phyloP scores from a whole-genome alignment of 2,329 filamentous ascomycete species.

The Helotiales sp. region DNA sequence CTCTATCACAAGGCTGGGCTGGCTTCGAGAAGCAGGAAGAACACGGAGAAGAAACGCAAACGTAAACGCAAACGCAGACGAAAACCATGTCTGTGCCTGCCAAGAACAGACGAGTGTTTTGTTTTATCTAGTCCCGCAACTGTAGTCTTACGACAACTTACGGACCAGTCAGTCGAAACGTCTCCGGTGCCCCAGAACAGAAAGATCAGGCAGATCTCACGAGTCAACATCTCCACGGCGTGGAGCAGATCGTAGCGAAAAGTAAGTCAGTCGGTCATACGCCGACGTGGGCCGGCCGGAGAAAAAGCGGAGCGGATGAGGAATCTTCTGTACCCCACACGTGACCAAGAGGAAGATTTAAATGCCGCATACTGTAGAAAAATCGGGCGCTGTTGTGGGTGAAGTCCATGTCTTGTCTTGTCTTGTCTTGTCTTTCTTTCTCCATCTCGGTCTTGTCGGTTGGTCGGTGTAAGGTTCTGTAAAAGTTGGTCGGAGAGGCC shows the following conservation, averaged over 20 bases:
- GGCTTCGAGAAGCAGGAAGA: neutral
- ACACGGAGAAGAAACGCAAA: neutral
- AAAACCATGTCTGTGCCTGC: conserved; percentile 3
- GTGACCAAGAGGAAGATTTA: neutral
- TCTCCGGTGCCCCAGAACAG: neutral
- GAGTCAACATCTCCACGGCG: too few species aligned
- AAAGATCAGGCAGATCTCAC: too few species aligned
- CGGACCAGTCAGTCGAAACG: neutral
- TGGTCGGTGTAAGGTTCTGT: neutral
- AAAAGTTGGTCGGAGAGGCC: conserved; percentile 3
- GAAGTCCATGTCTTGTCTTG: too few species aligned
- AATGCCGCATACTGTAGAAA: conserved; percentile 24
- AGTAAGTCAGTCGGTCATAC: too few species aligned
- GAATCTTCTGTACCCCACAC: neutral
- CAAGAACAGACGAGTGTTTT: neutral
- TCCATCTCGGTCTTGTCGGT: neutral
- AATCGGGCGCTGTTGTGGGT: neutral
- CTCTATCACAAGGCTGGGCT: too few species aligned
- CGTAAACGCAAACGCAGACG: too few species aligned
- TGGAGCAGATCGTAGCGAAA: neutral
- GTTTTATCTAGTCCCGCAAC: too few species aligned
- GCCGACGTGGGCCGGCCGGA: neutral
- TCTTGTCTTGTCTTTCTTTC: too few species aligned
- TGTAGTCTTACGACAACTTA: too few species aligned
- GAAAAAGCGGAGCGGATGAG: neutral